A percentile compares a stretch with the other conserved stretches of the same genome.
These are phyloP conservation scores for Fusarium sp. DNA, from an alignment of 2,329 filamentous ascomycete species.

Conservation along the genomic window DNA sequence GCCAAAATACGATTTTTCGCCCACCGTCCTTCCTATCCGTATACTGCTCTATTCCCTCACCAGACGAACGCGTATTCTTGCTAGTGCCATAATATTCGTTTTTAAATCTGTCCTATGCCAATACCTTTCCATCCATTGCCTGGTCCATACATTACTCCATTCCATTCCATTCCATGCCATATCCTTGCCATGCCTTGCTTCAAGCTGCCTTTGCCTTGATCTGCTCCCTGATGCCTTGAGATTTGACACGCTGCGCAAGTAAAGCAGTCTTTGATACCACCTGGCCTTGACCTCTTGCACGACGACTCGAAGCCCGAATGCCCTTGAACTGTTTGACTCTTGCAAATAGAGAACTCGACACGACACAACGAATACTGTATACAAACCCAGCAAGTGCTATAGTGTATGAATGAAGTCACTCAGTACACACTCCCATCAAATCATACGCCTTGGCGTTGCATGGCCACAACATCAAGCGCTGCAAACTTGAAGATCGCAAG, in stretches of 20 bases:
- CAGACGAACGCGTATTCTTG: neutral
- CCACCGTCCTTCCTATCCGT: neutral
- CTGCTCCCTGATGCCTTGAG: neutral
- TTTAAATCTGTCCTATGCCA: neutral
- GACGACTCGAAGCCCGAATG: neutral
- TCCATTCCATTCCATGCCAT: neutral
- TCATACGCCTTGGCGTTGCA: neutral
- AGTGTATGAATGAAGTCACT: neutral
- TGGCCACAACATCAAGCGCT: neutral
- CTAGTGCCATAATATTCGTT: slow-evolving; percentile 23
- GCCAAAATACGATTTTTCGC: neutral
- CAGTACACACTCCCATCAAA: neutral
- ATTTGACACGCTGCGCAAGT: neutral
- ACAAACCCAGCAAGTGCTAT: slow-evolving; percentile 19
- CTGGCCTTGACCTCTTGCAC: neutral
- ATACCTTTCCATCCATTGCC: neutral
- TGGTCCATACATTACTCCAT: neutral
- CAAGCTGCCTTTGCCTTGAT: neutral
- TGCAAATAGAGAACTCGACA: neutral
- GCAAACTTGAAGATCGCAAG: neutral
- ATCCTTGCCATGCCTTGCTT: neutral
- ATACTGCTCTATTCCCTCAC: neutral
- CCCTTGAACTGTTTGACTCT: no score
- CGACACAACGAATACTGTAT: neutral
- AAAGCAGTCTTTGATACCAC: neutral